Percentiles rank a stretch among this genome's conserved stretches.
Conservation (phyloP, 139 green algal genomes). For the Choricystis sp. region DNA sequence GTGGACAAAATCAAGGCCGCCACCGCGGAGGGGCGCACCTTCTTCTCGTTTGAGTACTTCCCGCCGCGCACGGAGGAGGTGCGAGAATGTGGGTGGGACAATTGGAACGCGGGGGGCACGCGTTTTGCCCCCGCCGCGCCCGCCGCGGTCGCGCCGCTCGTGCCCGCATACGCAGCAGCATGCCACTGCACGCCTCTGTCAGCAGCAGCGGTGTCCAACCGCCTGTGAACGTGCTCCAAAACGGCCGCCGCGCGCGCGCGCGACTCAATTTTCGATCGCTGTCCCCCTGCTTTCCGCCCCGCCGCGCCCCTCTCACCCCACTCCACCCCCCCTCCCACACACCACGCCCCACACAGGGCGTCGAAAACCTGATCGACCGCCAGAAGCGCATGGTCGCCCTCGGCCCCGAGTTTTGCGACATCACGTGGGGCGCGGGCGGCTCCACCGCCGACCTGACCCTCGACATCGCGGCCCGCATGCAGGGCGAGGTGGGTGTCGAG, state of each 20-base stretch:
- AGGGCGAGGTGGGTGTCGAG: slow-evolving; percentile 86
- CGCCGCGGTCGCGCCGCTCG: too few species aligned
- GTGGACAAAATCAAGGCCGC: slow-evolving; percentile 73
- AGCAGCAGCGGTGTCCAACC: too few species aligned
- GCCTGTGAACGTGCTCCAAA: too few species aligned
- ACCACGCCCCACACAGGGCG: too few species aligned
- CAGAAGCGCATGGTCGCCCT: slow-evolving; percentile 73
- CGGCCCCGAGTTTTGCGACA: slow-evolving; percentile 86
- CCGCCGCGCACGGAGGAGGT: slow-evolving; percentile 83
- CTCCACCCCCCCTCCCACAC: too few species aligned
- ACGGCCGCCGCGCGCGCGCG: too few species aligned
- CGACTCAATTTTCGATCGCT: too few species aligned
- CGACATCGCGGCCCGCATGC: slow-evolving; percentile 86
- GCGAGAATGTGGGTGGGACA: too few species aligned
- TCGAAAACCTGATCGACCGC: slow-evolving; percentile 83
- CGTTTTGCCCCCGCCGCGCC: neutral
- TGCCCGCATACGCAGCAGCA: too few species aligned
- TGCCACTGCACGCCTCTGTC: too few species aligned
- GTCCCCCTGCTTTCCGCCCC: too few species aligned
- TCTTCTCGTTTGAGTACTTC: slow-evolving; percentile 97
- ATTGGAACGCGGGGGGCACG: neutral
- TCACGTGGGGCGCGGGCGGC: slow-evolving; percentile 95
- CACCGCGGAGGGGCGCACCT: slow-evolving; percentile 44
- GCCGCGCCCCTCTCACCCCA: too few species aligned
- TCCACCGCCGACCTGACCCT: slow-evolving; percentile 88